Evolutionary conservation across 306 rosid species (phyloP), one percentile per base, ranked within the genome.

Genomic region (Vigna hirtella): DNA sequence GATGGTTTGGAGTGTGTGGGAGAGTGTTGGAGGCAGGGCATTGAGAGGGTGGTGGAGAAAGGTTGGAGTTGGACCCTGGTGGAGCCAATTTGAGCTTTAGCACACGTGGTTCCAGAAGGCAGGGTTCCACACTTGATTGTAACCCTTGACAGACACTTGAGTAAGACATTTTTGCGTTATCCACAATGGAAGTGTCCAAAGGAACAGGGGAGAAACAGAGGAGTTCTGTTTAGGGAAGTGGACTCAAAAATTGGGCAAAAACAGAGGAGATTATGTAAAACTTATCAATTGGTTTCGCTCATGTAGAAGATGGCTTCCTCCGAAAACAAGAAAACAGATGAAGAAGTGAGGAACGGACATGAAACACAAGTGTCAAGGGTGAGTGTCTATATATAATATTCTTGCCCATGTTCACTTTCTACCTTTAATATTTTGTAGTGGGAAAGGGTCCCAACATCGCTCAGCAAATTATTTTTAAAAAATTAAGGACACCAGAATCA

Each of bases 91-190:
- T 86, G 48, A 84, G 77, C 26, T 77, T 72, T 67, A 86, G 36
- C 70, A 83, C 84, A 32, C 65, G 83, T 36, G 84, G 66, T 76
- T 89, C 87, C 9, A 36, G 10, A 3, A 40, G 30, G 3, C 57
- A n/a, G 4, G 90, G 85, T 52, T 86, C 85, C 0, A 84, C 80
- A 56, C 85, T 76, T 28, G 91, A 84, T 79, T 89, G 89, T 9
- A 80, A 65, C 68, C 84, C 91, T 76, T 84, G 84, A 65, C 72
- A 83, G 20, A 83, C 83, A 66, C 88, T 85, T 61, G 90, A 50
- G 75, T 76, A 45, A 70, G 91, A 72, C 86, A 88, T 83, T 84
- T 82, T 74, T 70, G 22, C 3, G 9, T 7, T 72, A 15, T 74
- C 49, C 76, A 55, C 20, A 69, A 73, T 42, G 76, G 40, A 56